A percentile compares a stretch with the other conserved stretches of the same genome.
These are phyloP conservation scores for Fusarium tanahbumbuense DNA, from an alignment of 2,329 filamentous ascomycete genomes.

Conservation along the genomic window DNA sequence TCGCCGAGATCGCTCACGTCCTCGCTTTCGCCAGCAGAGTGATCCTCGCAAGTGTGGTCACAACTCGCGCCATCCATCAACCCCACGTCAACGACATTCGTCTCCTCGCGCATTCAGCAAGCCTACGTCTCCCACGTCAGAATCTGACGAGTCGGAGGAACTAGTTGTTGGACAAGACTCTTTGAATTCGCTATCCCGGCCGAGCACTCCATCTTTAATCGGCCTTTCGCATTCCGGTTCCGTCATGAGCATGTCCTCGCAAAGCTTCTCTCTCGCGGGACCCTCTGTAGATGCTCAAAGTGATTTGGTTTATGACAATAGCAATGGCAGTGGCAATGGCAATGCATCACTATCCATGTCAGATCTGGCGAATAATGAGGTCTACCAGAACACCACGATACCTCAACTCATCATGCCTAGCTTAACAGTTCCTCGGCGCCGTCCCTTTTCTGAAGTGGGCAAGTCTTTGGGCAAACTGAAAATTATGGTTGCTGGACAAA, in stretches of 20 bases:
- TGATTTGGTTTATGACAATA: slow-evolving; percentile 41
- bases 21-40: slow-evolving; percentile 37
- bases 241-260: slow-evolving; percentile 62
- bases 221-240: slow-evolving; percentile 48
- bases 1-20: slow-evolving; percentile 40
- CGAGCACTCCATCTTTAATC: slow-evolving; percentile 45
- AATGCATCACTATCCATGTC: slow-evolving; percentile 27
- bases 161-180: slow-evolving; percentile 33
- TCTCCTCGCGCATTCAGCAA: slow-evolving; percentile 23
- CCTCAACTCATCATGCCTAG: slow-evolving; percentile 98
- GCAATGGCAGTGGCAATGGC: slow-evolving; percentile 6
- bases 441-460: slow-evolving; percentile 90
- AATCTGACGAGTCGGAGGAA: slow-evolving; percentile 19
- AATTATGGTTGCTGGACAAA: slow-evolving; percentile 84
- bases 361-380: slow-evolving; percentile 30
- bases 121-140: slow-evolving; percentile 31
- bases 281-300: slow-evolving; percentile 53
- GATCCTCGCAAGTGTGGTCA: slow-evolving; percentile 40
- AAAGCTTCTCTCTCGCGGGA: slow-evolving; percentile 61
- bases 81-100: slow-evolving; percentile 35
- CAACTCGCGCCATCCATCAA: slow-evolving; percentile 31
- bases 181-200: slow-evolving; percentile 40
- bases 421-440: slow-evolving; percentile 86
- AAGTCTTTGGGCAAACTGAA: slow-evolving; percentile 88
- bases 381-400: slow-evolving; percentile 48